Conservation (phyloP, 495 filamentous ascomycete species). For the Penicillium longicatenatum region DNA sequence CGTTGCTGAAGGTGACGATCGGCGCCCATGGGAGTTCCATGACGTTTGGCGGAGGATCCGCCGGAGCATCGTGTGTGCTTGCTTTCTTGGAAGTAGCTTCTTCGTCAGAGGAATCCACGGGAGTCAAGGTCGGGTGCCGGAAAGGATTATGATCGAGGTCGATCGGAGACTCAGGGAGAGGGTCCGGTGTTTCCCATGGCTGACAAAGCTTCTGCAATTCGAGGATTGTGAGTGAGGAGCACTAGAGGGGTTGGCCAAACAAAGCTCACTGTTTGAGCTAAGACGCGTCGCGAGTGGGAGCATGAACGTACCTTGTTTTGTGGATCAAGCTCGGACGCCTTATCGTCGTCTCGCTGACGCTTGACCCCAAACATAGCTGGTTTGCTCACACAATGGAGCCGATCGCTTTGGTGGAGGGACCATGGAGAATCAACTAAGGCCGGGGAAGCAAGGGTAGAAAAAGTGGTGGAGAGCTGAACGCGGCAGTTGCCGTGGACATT, state of each 20-base stretch:
- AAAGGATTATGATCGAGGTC: conserved; percentile 18
- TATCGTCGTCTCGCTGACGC: conserved; percentile 13
- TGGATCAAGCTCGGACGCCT: background rate
- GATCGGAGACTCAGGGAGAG: conserved; percentile 13
- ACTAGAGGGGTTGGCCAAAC: background rate
- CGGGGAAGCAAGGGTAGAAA: background rate
- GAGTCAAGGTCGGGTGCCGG: conserved; percentile 38
- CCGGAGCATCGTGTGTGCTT: background rate
- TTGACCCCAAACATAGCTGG: conserved; percentile 6
- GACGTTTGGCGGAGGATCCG: background rate
- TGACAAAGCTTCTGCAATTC: conserved; percentile 4
- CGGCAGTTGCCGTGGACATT: background rate
- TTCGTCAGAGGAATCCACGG: conserved; percentile 46
- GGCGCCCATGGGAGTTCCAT: conserved; percentile 2
- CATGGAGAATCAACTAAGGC: background rate
- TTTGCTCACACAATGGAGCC: background rate
- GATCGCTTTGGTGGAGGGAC: background rate
- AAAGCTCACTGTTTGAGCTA: background rate
- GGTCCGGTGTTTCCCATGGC: conserved; percentile 7
- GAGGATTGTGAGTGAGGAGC: background rate
- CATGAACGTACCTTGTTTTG: background rate
- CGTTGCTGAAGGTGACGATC: conserved; percentile 14
- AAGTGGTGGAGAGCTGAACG: background rate
- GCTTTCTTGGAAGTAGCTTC: conserved; percentile 25
- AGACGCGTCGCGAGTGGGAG: background rate